Percentiles rank a stretch among this genome's conserved stretches.
Evolutionary conservation across 2,329 filamentous ascomycete genomes (phyloP).

Genomic region (Epichloe aotearoae): DNA sequence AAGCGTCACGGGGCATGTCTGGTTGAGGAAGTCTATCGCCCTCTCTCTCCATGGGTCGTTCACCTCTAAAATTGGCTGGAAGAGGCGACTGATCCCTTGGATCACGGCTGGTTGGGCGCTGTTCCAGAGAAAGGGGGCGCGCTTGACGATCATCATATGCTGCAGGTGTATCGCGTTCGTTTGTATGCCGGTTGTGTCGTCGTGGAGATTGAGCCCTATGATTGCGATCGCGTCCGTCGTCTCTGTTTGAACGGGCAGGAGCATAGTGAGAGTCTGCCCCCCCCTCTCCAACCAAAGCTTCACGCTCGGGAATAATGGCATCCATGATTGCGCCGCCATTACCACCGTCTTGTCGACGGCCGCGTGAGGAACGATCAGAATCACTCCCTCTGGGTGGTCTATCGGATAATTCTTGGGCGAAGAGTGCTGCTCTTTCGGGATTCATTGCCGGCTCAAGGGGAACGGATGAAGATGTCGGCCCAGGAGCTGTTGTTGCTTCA

Average conservation of each 20-base stretch:
- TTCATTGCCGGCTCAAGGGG: constrained; percentile 37
- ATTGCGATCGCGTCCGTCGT: constrained; percentile 31
- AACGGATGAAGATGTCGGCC: constrained; percentile 14
- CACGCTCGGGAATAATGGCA: constrained; percentile 35
- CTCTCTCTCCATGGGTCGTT: constrained; percentile 27
- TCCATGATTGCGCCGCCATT: constrained; percentile 17
- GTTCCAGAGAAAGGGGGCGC: constrained; percentile 26
- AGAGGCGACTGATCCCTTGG: constrained; percentile 20
- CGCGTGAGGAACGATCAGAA: constrained; percentile 16
- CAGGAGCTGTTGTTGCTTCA: constrained; percentile 17
- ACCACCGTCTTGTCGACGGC: constrained; percentile 13
- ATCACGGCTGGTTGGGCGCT: constrained; percentile 18
- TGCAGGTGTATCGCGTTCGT: constrained; percentile 20
- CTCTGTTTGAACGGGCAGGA: constrained; percentile 25
- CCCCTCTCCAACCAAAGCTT: constrained; percentile 29
- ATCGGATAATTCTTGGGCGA: constrained; percentile 23
- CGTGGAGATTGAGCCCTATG: constrained; percentile 36
- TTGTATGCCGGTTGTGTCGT: constrained; percentile 20
- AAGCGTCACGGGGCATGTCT: constrained; percentile 28
- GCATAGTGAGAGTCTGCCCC: constrained; percentile 17
- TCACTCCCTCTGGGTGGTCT: constrained; percentile 15
- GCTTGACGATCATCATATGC: constrained; percentile 33
- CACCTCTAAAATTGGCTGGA: constrained; percentile 17
- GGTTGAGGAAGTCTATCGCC: constrained; percentile 13
- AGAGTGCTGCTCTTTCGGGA: constrained; percentile 39